Percentiles rank a stretch among this genome's conserved stretches.
These are phyloP conservation scores for Rhododendron ovatum DNA, from an alignment of 148 eudicot species.

Conservation along the genomic window DNA sequence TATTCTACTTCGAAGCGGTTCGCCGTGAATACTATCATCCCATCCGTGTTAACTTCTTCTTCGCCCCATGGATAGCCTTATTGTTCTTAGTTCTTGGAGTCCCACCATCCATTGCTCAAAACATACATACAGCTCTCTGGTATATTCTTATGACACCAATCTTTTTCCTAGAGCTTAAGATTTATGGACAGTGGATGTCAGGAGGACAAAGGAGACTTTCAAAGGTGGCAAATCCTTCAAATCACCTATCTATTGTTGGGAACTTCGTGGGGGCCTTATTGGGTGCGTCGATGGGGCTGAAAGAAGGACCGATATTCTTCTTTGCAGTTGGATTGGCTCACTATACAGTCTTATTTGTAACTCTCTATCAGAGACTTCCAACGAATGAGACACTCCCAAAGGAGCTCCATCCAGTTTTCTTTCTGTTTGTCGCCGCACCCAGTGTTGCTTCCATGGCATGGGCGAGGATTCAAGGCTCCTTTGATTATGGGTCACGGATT, in stretches of 20 bases:
- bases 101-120: slow-evolving; percentile 46
- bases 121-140: slow-evolving; percentile 50
- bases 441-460: slow-evolving; percentile 92
- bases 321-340: slow-evolving; percentile 92
- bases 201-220: slow-evolving; percentile 87
- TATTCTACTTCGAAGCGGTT: slow-evolving; percentile 87
- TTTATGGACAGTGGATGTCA: slow-evolving; percentile 98
- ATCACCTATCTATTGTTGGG: slow-evolving; percentile 76
- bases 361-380: slow-evolving; percentile 89
- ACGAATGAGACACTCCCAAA: slow-evolving; percentile 88
- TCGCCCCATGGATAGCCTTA: slow-evolving; percentile 77
- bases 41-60: slow-evolving; percentile 82
- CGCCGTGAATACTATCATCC: slow-evolving; percentile 93
- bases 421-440: slow-evolving; percentile 89
- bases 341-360: slow-evolving; percentile 76
- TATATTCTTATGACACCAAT: slow-evolving; percentile 82
- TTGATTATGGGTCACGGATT: slow-evolving; percentile 62
- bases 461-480: slow-evolving; percentile 74
- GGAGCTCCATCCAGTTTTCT: slow-evolving; percentile 95
- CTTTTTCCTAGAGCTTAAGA: slow-evolving; percentile 67
- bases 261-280: slow-evolving; percentile 86
- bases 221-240: slow-evolving; percentile 85
- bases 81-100: slow-evolving; percentile 64
- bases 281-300: slow-evolving; percentile 90
- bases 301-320: slow-evolving; percentile 85